Percentiles rank a stretch among this genome's conserved stretches.
Evolutionary conservation across 768 basidiomycete genomes (phyloP).

Genomic region (Pleurotus sapidus): DNA sequence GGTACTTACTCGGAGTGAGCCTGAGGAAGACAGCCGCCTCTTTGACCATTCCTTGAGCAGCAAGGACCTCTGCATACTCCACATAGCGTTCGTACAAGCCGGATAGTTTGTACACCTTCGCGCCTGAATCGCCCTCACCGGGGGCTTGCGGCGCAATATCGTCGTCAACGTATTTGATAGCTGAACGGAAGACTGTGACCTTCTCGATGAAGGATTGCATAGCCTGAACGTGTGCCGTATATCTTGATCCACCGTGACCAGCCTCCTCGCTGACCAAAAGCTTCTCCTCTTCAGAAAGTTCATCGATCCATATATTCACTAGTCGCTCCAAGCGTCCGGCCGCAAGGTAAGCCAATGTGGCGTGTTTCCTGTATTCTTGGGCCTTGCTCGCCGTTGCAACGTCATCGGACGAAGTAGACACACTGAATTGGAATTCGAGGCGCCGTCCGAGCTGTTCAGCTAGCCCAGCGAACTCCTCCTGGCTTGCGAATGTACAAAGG

Average conservation of each 20-base stretch:
- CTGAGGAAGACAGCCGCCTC: constrained; percentile 80
- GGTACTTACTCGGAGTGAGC: constrained; percentile 77
- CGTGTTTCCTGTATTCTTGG: constrained; percentile 71
- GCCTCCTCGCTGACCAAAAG: constrained; percentile 38
- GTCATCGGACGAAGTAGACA: constrained; percentile 49
- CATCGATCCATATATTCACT: constrained; percentile 89
- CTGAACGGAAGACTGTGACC: constrained; percentile 89
- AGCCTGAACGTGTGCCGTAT: constrained; percentile 80
- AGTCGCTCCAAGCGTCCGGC: constrained; percentile 85
- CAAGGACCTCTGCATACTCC: constrained; percentile 93
- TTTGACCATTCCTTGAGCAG: constrained; percentile 83
- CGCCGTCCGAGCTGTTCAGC: constrained; percentile 90
- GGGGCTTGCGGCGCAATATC: constrained; percentile 51
- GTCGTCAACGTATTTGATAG: constrained; percentile 73
- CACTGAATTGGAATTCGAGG: constrained; percentile 79
- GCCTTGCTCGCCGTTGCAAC: constrained; percentile 39
- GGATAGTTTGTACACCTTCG: constrained; percentile 78
- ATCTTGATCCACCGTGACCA: constrained; percentile 48
- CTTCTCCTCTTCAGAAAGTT: constrained; percentile 83
- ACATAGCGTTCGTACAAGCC: constrained; percentile 89
- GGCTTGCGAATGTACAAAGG: constrained; percentile 86
- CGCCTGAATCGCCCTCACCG: constrained; percentile 32
- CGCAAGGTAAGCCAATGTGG: constrained; percentile 91
- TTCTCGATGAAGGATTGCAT: constrained; percentile 96
- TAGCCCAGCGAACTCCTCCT: constrained; percentile 83